Evolutionary conservation across 768 basidiomycete genomes (phyloP).

Genomic region (Russula virescens): DNA sequence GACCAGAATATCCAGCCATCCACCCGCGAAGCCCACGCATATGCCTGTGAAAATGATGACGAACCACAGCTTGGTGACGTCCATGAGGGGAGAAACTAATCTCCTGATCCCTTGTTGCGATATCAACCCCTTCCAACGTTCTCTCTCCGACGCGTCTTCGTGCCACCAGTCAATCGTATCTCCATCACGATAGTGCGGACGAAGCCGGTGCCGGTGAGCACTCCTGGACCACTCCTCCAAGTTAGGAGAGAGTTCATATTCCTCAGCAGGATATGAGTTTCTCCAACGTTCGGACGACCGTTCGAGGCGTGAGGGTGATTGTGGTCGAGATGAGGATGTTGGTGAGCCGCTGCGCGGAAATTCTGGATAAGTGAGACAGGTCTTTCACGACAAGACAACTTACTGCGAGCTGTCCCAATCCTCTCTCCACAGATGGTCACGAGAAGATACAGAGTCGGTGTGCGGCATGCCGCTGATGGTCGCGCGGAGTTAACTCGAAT

Average conservation of each 20-base stretch:
- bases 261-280: conserved; percentile 1
- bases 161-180: conserved; percentile 65
- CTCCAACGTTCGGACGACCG: neutral
- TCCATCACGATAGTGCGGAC: conserved; percentile 45
- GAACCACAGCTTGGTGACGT: conserved; percentile 58
- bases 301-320: neutral
- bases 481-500: too few relatives aligned
- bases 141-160: conserved; percentile 58
- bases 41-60: conserved; percentile 61
- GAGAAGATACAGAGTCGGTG: neutral
- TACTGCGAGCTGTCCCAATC: neutral
- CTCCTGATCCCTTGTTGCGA: conserved; percentile 53
- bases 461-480: neutral
- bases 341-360: conserved; percentile 1
- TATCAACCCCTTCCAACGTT: conserved; percentile 44
- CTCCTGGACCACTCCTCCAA: conserved; percentile 22
- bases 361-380: neutral
- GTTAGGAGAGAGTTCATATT: conserved; percentile 21
- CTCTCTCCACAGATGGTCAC: conserved; percentile 3
- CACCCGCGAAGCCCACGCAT: conserved; percentile 62
- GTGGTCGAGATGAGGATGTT: neutral
- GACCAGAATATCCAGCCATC: conserved; percentile 67
- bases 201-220: conserved; percentile 19
- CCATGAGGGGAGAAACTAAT: conserved; percentile 46
- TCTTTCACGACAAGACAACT: neutral